phyloP scores from a whole-genome alignment of 768 basidiomycete genomes.

The Chalciporus piperatus region DNA sequence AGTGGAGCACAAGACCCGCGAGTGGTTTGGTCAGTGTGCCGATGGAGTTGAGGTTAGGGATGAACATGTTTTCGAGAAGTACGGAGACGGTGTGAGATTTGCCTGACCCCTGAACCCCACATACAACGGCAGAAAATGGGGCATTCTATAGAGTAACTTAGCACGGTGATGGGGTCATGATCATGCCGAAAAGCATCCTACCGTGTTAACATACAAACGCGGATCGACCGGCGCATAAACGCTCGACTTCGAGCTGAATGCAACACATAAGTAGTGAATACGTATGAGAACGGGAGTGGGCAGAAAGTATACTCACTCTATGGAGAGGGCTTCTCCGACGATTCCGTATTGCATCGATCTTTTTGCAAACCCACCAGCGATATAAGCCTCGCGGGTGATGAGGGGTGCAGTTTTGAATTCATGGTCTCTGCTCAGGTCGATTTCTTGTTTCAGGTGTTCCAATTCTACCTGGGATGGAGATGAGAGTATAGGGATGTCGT shows the following conservation, averaged over 20 bases:
- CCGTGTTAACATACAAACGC: slow-evolving; percentile 64
- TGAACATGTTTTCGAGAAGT: slow-evolving; percentile 64
- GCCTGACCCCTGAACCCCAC: slow-evolving; percentile 71
- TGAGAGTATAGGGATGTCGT: neutral
- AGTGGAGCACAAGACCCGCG: slow-evolving; percentile 60
- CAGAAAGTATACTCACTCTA: slow-evolving; percentile 40
- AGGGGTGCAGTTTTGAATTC: slow-evolving; percentile 43
- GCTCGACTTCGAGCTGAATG: slow-evolving; percentile 28
- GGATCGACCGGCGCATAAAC: slow-evolving; percentile 39
- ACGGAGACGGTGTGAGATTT: slow-evolving; percentile 70
- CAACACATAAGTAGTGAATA: neutral
- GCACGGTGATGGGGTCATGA: neutral
- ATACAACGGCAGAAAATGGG: slow-evolving; percentile 66
- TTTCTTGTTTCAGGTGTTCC: slow-evolving; percentile 6
- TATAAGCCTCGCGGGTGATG: slow-evolving; percentile 44
- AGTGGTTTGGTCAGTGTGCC: slow-evolving; percentile 52
- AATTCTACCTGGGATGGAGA: slow-evolving; percentile 1
- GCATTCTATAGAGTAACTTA: slow-evolving; percentile 45
- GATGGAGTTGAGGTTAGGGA: slow-evolving; percentile 44
- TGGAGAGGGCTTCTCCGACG: slow-evolving; percentile 38
- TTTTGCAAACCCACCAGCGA: slow-evolving; percentile 23
- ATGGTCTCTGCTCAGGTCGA: slow-evolving; percentile 19
- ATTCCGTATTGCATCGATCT: slow-evolving; percentile 56
- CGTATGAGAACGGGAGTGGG: neutral
- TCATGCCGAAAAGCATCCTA: slow-evolving; percentile 21